Evolutionary conservation across 441 rosid species (phyloP).

Genomic region (Daphne laureola): DNA sequence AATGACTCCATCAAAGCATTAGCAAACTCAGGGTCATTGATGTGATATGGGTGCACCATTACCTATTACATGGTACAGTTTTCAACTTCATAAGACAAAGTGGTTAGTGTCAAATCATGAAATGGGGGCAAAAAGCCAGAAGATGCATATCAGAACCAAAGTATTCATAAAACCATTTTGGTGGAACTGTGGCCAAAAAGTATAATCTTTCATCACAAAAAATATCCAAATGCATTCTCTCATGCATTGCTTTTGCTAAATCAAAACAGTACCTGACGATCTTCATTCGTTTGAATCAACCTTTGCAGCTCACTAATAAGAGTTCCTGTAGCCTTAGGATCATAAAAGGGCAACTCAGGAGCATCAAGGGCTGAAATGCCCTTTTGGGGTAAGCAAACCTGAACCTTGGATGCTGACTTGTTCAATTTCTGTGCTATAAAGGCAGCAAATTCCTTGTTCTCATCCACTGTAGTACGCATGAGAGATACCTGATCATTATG

Average conservation of each 20-base stretch:
- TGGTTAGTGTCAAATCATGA: constrained; percentile 4
- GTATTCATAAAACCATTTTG: neutral
- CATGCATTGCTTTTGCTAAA: constrained; percentile 1
- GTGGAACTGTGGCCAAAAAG: no score
- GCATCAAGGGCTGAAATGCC: constrained; percentile 89
- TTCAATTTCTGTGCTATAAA: constrained; percentile 80
- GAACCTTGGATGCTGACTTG: constrained; percentile 53
- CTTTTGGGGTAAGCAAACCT: constrained; percentile 67
- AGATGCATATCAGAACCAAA: constrained; percentile 4
- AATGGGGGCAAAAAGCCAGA: neutral
- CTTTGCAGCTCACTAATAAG: constrained; percentile 54
- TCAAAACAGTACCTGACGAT: constrained; percentile 46
- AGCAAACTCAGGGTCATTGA: constrained; percentile 86
- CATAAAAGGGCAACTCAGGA: constrained; percentile 69
- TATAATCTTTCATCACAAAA: no score
- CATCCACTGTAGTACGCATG: constrained; percentile 74
- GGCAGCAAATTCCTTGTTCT: constrained; percentile 62
- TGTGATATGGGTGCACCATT: constrained; percentile 48
- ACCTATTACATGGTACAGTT: constrained; percentile 36
- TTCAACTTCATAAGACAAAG: constrained; percentile 17
- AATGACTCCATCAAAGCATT: constrained; percentile 68
- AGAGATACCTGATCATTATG: constrained; percentile 88
- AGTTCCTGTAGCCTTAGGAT: constrained; percentile 61
- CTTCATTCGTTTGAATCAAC: constrained; percentile 50
- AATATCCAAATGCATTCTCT: no score